A percentile compares a stretch with the other conserved stretches of the same genome.
Evolutionary conservation across 2,329 filamentous ascomycete genomes (phyloP).

Genomic region (Aaosphaeria pasadenensis): DNA sequence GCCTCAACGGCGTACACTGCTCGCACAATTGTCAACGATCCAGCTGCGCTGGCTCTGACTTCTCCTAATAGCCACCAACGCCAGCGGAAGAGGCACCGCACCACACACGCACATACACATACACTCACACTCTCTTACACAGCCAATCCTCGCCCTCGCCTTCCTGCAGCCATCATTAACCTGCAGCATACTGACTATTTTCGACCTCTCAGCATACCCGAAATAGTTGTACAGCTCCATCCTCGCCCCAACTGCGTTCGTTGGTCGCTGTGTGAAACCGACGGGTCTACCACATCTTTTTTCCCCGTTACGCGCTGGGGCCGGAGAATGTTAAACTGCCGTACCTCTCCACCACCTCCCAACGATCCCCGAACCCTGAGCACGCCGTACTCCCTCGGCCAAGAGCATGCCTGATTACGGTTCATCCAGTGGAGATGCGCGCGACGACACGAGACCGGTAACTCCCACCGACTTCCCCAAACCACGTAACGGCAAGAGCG

Average conservation of each 20-base stretch:
- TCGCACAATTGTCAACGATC: neutral
- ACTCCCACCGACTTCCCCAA: slow-evolving; percentile 29
- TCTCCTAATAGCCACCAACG: neutral
- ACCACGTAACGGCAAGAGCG: slow-evolving; percentile 16
- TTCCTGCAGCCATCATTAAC: neutral
- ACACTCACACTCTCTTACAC: neutral
- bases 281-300: neutral
- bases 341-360: neutral
- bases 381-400: neutral
- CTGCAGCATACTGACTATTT: neutral
- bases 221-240: neutral
- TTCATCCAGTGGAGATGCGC: neutral
- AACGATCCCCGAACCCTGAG: neutral
- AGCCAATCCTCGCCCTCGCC: neutral
- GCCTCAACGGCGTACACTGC: no score
- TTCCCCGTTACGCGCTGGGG: neutral
- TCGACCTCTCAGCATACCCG: neutral
- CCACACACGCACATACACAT: neutral
- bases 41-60: neutral
- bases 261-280: neutral
- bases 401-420: neutral
- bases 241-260: neutral
- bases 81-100: neutral
- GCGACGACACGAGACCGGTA: slow-evolving; percentile 19
- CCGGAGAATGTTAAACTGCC: neutral